These are phyloP conservation scores for Wickerhamomyces sydowiorum DNA, from an alignment of 805 yeast genomes.

Conservation along the genomic window DNA sequence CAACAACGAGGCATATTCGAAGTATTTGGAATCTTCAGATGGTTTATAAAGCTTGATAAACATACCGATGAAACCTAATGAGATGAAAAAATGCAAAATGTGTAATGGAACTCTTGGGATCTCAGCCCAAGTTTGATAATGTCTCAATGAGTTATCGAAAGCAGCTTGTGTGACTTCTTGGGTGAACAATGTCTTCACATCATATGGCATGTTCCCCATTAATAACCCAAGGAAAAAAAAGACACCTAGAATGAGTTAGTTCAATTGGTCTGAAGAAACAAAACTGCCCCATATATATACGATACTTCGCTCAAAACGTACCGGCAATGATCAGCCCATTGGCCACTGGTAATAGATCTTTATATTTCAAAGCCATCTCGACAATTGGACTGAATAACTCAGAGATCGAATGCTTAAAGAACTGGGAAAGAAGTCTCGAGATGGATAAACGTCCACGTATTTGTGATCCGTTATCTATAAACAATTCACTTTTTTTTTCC, in stretches of 20 bases:
- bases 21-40: constrained; percentile 73
- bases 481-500: no score
- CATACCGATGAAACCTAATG: constrained; percentile 66
- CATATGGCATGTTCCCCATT: constrained; percentile 78
- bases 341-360: constrained; percentile 42
- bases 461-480: neutral
- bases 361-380: constrained; percentile 26
- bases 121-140: constrained; percentile 69
- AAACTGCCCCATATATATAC: neutral
- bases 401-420: no score
- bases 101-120: constrained; percentile 56
- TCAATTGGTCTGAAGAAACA: constrained; percentile 1
- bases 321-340: constrained; percentile 38
- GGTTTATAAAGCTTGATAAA: constrained; percentile 82
- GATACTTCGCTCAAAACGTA: constrained; percentile 2
- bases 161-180: constrained; percentile 42
- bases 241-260: constrained; percentile 32
- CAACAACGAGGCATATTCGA: constrained; percentile 86
- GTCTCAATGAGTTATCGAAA: constrained; percentile 57
- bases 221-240: constrained; percentile 79
- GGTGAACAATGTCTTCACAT: constrained; percentile 67
- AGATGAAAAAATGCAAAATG: constrained; percentile 55
- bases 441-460: neutral
- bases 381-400: neutral
- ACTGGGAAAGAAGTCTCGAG: no score